Evolutionary conservation across 352 stramenopile genomes (phyloP).

Genomic region (Phytopythium delawarense): DNA sequence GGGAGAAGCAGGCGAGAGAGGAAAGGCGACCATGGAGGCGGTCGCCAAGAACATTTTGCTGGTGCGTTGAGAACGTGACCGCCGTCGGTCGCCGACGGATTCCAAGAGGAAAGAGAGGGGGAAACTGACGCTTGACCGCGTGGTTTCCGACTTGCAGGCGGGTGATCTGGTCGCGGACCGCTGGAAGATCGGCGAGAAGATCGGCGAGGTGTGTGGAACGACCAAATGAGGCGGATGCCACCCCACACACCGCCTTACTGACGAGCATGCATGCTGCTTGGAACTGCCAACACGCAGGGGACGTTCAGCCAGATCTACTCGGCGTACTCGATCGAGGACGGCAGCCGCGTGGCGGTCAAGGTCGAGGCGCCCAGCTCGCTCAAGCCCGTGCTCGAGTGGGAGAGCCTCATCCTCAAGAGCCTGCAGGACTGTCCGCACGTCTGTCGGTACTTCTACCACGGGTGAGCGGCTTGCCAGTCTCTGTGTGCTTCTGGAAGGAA

Average conservation of each 20-base stretch:
- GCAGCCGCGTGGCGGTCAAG: constrained; percentile 79
- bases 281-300: constrained; percentile 24
- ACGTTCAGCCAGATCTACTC: constrained; percentile 90
- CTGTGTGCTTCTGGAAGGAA: neutral
- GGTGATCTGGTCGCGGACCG: constrained; percentile 79
- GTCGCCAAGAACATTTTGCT: constrained; percentile 74
- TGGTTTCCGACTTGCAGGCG: constrained; percentile 25
- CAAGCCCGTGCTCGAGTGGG: constrained; percentile 87
- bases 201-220: constrained; percentile 54
- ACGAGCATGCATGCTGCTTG: neutral
- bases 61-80: constrained; percentile 25
- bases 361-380: constrained; percentile 82
- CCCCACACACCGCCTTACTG: neutral
- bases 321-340: constrained; percentile 70
- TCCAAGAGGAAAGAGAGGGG: neutral
- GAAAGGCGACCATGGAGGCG: neutral
- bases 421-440: constrained; percentile 81
- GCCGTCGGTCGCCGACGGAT: neutral
- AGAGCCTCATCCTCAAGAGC: constrained; percentile 83
- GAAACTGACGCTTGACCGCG: neutral
- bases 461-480: constrained; percentile 13
- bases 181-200: constrained; percentile 87
- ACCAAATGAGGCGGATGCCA: neutral
- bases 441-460: constrained; percentile 83
- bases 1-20: neutral